Conservation (phyloP, 2,329 filamentous ascomycete genomes). For the Verticillium dahliae region DNA sequence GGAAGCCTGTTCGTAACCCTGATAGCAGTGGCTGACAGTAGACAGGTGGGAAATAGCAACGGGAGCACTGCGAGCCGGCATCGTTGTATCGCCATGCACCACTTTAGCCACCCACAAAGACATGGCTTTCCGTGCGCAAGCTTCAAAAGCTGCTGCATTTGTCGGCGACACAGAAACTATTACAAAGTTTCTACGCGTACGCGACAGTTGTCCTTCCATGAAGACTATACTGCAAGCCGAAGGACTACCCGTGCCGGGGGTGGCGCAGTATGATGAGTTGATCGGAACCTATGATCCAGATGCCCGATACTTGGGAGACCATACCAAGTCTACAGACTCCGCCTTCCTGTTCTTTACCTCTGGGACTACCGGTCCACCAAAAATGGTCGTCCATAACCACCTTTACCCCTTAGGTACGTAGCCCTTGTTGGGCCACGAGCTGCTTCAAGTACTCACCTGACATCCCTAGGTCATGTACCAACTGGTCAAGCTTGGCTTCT, state of each 20-base stretch:
- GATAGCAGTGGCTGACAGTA: background rate
- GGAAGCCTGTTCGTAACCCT: background rate
- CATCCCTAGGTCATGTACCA: background rate
- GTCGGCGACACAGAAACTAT: background rate
- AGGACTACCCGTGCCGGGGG: background rate
- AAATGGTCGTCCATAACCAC: conserved; percentile 1
- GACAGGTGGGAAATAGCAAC: conserved; percentile 1
- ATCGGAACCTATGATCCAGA: background rate
- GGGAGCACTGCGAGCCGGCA: background rate
- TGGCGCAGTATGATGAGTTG: background rate
- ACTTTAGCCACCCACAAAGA: background rate
- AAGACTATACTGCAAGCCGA: background rate
- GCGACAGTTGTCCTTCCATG: background rate
- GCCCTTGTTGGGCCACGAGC: no score
- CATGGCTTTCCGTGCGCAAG: background rate
- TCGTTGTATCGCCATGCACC: background rate
- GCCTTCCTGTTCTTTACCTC: background rate
- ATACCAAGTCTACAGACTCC: background rate
- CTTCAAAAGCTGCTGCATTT: background rate
- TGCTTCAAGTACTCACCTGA: background rate
- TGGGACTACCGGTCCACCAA: background rate
- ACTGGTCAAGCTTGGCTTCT: background rate
- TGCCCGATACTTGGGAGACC: background rate
- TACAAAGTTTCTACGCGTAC: background rate
- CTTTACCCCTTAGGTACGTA: background rate